Conservation (phyloP, 805 yeast genomes). For the Metschnikowia dekortorum region DNA sequence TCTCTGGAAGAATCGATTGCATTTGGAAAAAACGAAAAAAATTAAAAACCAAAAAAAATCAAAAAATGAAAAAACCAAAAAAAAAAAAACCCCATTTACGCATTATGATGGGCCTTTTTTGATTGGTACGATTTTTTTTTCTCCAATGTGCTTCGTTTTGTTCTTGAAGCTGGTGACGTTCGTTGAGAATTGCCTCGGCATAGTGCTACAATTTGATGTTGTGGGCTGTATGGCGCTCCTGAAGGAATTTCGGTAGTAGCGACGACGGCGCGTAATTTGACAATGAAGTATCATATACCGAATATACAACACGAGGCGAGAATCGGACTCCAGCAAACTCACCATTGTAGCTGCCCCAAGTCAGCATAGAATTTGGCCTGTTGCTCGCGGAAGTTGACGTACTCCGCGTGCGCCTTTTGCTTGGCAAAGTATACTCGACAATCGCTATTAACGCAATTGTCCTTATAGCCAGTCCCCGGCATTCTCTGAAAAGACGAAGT, state of each 20-base stretch:
- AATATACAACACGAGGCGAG: not conserved
- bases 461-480: conserved; percentile 9
- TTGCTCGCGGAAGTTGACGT: not conserved
- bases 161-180: not conserved
- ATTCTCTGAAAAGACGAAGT: conserved; percentile 15
- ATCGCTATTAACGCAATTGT: conserved; percentile 54
- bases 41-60: conserved; percentile 12
- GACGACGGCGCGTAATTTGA: conserved; percentile 6
- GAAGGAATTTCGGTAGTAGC: conserved; percentile 8
- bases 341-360: not conserved
- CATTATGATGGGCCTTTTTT: conserved; percentile 6
- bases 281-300: not conserved
- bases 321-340: not conserved
- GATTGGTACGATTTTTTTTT: not conserved
- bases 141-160: not conserved
- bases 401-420: conserved; percentile 30
- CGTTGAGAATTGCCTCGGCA: not conserved
- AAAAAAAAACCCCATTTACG: conserved; percentile 6
- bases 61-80: conserved; percentile 4
- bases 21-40: not conserved
- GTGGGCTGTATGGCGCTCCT: conserved; percentile 2
- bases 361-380: not conserved
- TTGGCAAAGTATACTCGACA: conserved; percentile 60
- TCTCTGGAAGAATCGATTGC: not conserved
- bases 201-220: not conserved